Evolutionary conservation across 2,329 filamentous ascomycete genomes (phyloP).

Genomic region (Verticillium alfalfae): DNA sequence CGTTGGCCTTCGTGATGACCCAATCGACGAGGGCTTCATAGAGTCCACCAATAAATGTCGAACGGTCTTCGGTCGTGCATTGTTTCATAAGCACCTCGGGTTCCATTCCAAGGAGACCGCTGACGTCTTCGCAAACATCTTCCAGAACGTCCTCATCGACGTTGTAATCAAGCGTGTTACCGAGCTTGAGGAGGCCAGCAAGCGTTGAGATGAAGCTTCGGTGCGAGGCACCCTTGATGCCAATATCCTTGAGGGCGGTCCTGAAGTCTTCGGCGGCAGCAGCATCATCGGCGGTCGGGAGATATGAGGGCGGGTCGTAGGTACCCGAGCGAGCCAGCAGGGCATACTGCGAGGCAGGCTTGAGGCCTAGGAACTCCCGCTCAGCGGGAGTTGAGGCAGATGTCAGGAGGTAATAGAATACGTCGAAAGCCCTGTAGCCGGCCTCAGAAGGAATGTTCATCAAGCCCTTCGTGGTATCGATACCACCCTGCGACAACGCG

Average conservation of each 20-base stretch:
- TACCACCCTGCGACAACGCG: constrained; percentile 78
- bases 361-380: constrained; percentile 79
- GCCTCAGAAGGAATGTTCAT: constrained; percentile 72
- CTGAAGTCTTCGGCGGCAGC: constrained; percentile 93
- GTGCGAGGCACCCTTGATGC: constrained; percentile 81
- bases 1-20: constrained; percentile 85
- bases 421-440: constrained; percentile 90
- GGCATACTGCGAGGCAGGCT: constrained; percentile 69
- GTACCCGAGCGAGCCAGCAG: constrained; percentile 80
- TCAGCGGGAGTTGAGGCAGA: constrained; percentile 86
- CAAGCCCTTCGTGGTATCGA: constrained; percentile 77
- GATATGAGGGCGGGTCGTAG: constrained; percentile 78
- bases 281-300: constrained; percentile 87
- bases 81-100: constrained; percentile 74
- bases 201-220: constrained; percentile 81
- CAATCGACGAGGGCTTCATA: constrained; percentile 95
- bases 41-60: constrained; percentile 74
- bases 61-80: constrained; percentile 78
- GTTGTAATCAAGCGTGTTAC: constrained; percentile 80
- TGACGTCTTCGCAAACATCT: constrained; percentile 84
- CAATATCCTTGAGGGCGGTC: constrained; percentile 79
- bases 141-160: constrained; percentile 82
- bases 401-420: constrained; percentile 94
- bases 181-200: constrained; percentile 83
- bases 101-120: constrained; percentile 78